Evolutionary conservation across 1,284 basidiomycete species (phyloP).

Genomic region (Ganoderma lingzhi): DNA sequence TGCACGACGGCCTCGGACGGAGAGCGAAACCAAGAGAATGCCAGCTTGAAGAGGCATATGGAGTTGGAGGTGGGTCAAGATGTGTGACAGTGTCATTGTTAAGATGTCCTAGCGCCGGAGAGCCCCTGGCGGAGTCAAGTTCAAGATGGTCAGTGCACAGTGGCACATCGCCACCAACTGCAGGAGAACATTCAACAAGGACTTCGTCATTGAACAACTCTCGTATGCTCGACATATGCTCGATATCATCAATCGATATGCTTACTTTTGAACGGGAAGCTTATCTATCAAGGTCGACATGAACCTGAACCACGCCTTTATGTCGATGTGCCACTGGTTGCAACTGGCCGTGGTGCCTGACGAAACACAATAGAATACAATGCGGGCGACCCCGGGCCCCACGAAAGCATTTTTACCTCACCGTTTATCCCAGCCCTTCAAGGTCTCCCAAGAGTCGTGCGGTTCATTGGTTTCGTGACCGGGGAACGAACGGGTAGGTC

Average conservation of each 20-base stretch:
- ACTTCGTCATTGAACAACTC: background rate
- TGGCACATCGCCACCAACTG: no score
- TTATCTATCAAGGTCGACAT: constrained; percentile 11
- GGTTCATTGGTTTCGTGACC: background rate
- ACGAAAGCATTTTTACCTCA: background rate
- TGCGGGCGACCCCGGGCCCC: background rate
- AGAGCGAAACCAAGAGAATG: background rate
- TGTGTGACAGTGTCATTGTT: background rate
- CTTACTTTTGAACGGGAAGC: background rate
- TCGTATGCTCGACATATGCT: background rate
- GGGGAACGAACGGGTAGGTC: background rate
- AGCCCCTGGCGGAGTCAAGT: no score
- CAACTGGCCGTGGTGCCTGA: background rate
- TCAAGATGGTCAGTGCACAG: no score
- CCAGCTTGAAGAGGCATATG: constrained; percentile 5
- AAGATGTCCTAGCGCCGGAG: no score
- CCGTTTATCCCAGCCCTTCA: background rate
- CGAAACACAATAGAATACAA: background rate
- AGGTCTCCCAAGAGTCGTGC: background rate
- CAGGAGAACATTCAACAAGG: background rate
- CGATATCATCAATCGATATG: constrained; percentile 12
- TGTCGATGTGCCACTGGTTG: background rate
- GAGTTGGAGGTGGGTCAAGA: background rate
- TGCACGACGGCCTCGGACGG: background rate
- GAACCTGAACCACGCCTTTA: background rate